Conservation (phyloP, 164 flowering plant genomes). For the Aristolochia fimbriata region DNA sequence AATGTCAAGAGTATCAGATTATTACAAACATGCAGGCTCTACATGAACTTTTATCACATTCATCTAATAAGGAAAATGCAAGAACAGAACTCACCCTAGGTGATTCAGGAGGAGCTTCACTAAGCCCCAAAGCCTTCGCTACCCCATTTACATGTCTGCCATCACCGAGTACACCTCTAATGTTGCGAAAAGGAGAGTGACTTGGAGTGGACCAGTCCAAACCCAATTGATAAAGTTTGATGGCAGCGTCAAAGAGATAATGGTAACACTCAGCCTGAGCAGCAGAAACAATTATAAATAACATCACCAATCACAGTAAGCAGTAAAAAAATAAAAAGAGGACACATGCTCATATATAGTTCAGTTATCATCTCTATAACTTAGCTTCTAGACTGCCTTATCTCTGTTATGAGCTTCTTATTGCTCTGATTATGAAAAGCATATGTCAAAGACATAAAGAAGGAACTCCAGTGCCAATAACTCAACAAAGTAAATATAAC, state of each 20-base stretch:
- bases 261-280: conserved; percentile 88
- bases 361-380: too few relatives aligned
- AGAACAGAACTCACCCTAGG: conserved; percentile 26
- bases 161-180: conserved; percentile 15
- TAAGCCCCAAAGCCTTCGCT: conserved; percentile 24
- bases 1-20: background rate
- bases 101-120: conserved; percentile 17
- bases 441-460: too few relatives aligned
- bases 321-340: background rate
- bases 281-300: background rate
- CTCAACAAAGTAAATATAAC: too few relatives aligned
- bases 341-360: too few relatives aligned
- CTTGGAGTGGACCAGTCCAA: conserved; percentile 67
- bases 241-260: conserved; percentile 91
- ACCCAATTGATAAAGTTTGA: conserved; percentile 79
- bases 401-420: too few relatives aligned
- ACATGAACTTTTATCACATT: background rate
- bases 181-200: conserved; percentile 47
- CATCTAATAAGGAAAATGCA: background rate
- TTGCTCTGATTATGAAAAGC: too few relatives aligned
- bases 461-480: too few relatives aligned
- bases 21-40: background rate
- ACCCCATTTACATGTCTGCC: conserved; percentile 8
- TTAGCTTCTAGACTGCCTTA: too few relatives aligned
- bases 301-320: background rate